Percentiles rank a stretch among this genome's conserved stretches.
These are phyloP conservation scores for Trichosporon sp. DNA, from an alignment of 1,284 basidiomycete genomes.

Conservation along the genomic window DNA sequence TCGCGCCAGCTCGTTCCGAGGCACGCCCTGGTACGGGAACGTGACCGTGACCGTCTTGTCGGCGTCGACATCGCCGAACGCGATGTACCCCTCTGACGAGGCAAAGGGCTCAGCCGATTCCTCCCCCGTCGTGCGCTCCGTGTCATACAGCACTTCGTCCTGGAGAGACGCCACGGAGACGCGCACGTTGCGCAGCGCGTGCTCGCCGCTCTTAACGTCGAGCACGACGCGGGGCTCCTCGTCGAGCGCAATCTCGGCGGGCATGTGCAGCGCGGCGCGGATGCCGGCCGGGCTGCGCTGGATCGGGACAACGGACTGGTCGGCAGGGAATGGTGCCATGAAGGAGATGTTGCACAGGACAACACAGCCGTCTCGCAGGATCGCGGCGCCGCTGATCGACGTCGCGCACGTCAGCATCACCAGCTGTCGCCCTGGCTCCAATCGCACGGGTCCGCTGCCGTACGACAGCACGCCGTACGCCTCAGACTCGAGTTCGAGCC, in stretches of 20 bases:
- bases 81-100: constrained; percentile 15
- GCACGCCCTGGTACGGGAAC: constrained; percentile 43
- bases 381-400: constrained; percentile 38
- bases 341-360: constrained; percentile 37
- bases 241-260: constrained; percentile 46
- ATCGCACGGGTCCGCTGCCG: constrained; percentile 25
- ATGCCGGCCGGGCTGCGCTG: constrained; percentile 37
- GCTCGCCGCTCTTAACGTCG: constrained; percentile 36
- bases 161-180: constrained; percentile 34
- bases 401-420: constrained; percentile 43
- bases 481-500: constrained; percentile 41
- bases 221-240: constrained; percentile 42
- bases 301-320: constrained; percentile 29
- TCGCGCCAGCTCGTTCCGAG: constrained; percentile 42
- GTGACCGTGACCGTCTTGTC: constrained; percentile 28
- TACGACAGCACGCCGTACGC: constrained; percentile 43
- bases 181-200: constrained; percentile 29
- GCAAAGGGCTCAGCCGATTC: background rate
- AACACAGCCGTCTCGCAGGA: constrained; percentile 33
- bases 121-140: constrained; percentile 29
- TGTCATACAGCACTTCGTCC: constrained; percentile 36
- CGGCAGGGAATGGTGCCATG: constrained; percentile 26
- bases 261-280: constrained; percentile 42
- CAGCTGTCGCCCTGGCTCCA: constrained; percentile 45
- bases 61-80: constrained; percentile 33